These are phyloP conservation scores for Halophytophthora batemanensis DNA, from an alignment of 352 stramenopile species.

Conservation along the genomic window DNA sequence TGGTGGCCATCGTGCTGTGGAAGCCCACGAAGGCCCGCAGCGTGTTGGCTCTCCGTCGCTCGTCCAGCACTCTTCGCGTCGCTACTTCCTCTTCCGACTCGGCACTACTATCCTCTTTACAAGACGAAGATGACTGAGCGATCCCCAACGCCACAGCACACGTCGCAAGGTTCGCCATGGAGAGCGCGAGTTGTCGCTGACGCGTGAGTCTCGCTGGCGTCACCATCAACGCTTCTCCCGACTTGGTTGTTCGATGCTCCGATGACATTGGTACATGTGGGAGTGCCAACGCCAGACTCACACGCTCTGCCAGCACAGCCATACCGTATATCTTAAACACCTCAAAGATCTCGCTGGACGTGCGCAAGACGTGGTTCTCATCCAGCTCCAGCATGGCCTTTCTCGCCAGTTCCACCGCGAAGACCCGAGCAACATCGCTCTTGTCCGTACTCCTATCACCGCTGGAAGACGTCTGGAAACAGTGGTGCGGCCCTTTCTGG, in stretches of 20 bases:
- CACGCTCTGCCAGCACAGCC: constrained; percentile 63
- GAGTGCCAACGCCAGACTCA: constrained; percentile 49
- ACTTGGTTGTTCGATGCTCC: not conserved
- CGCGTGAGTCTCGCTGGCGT: constrained; percentile 51
- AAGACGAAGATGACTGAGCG: not conserved
- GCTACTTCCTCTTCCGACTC: constrained; percentile 5
- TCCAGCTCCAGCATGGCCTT: constrained; percentile 32
- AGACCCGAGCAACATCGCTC: constrained; percentile 1
- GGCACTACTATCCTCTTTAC: constrained; percentile 2
- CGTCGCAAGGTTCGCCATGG: constrained; percentile 49
- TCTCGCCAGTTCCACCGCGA: constrained; percentile 3
- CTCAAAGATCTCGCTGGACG: constrained; percentile 68
- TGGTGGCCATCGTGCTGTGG: constrained; percentile 53
- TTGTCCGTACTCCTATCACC: not conserved
- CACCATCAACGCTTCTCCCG: constrained; percentile 13
- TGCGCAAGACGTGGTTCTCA: constrained; percentile 42
- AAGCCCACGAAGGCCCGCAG: constrained; percentile 71
- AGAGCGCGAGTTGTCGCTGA: constrained; percentile 55
- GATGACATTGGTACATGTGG: constrained; percentile 23
- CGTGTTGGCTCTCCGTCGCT: constrained; percentile 50
- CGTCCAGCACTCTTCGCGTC: constrained; percentile 26
- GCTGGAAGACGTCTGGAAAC: constrained; percentile 17
- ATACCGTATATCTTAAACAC: constrained; percentile 85
- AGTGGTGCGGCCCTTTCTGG: constrained; percentile 19
- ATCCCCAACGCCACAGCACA: constrained; percentile 44